These are phyloP conservation scores for Chytriomyces sp. DNA, from an alignment of 192 early-diverging fungal species.

Conservation along the genomic window DNA sequence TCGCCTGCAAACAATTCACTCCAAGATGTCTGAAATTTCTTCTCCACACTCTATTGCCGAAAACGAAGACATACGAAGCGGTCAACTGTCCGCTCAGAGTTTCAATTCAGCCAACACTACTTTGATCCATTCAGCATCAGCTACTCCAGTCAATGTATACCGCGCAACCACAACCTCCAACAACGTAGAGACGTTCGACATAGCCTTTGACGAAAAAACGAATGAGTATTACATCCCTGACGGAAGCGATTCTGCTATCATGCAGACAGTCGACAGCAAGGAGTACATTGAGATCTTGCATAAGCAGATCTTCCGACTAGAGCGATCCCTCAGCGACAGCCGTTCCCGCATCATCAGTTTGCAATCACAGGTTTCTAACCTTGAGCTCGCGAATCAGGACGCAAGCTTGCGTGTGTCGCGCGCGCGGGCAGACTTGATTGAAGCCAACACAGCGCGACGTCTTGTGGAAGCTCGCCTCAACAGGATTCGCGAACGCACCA, in stretches of 20 bases:
- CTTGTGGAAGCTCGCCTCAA: slow-evolving; percentile 15
- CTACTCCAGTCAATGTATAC: neutral
- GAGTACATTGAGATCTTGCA: slow-evolving; percentile 10
- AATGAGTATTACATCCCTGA: slow-evolving; percentile 15
- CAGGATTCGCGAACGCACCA: neutral
- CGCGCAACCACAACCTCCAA: neutral
- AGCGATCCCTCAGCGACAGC: slow-evolving; percentile 3
- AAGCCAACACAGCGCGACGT: slow-evolving; percentile 1
- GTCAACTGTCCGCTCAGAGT: neutral
- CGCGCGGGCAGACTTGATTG: slow-evolving; percentile 25
- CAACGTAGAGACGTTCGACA: slow-evolving; percentile 12
- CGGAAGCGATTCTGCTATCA: neutral
- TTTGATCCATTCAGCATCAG: neutral
- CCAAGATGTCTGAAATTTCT: neutral
- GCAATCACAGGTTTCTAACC: slow-evolving; percentile 24
- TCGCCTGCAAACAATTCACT: neutral
- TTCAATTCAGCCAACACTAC: neutral
- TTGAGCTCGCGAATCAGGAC: slow-evolving; percentile 18
- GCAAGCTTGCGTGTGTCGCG: slow-evolving; percentile 26
- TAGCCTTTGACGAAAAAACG: slow-evolving; percentile 7
- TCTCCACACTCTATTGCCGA: neutral
- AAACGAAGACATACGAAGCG: neutral
- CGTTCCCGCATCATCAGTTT: slow-evolving; percentile 11
- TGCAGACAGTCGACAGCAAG: neutral
- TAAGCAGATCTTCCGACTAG: slow-evolving; percentile 1